Evolutionary conservation across 2,329 filamentous ascomycete genomes (phyloP).

Genomic region (Hypomyces perniciosus): DNA sequence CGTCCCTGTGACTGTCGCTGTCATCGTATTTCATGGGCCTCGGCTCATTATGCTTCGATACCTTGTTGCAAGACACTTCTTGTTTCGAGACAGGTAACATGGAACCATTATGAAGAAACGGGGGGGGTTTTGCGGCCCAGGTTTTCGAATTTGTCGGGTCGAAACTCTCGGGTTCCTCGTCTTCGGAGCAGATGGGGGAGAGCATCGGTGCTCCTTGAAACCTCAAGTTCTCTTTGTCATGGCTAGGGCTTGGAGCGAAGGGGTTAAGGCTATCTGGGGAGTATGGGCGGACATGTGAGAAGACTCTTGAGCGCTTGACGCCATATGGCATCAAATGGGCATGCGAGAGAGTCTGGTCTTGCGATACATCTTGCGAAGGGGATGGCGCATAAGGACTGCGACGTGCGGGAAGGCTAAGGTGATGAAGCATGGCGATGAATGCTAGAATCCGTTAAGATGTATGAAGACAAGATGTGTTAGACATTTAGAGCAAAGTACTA

Average conservation of each 20-base stretch:
- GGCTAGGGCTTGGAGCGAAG: not conserved
- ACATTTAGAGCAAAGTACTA: not conserved
- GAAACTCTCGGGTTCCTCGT: not conserved
- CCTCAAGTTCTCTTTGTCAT: conserved; percentile 6
- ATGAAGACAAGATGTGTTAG: not conserved
- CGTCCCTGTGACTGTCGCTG: not conserved
- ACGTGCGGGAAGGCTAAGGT: conserved; percentile 15
- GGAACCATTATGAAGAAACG: conserved; percentile 11
- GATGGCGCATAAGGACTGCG: conserved; percentile 2
- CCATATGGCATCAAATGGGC: not conserved
- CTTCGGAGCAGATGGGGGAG: not conserved
- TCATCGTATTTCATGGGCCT: not conserved
- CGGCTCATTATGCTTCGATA: not conserved
- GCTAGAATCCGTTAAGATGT: not conserved
- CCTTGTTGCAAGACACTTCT: not conserved
- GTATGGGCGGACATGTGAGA: not conserved
- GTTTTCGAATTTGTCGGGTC: conserved; percentile 10
- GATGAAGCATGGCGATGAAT: conserved; percentile 16
- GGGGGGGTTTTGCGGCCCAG: conserved; percentile 13
- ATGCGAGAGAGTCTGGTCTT: conserved; percentile 5
- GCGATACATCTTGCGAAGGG: not conserved
- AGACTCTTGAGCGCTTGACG: not conserved
- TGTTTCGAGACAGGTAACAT: not conserved
- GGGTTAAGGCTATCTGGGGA: not conserved
- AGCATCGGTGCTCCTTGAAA: conserved; percentile 2